Percentiles rank a stretch among this genome's conserved stretches.
Conservation (phyloP, 1,139 yeast species). For the Cylindricascospora bacillispora region DNA sequence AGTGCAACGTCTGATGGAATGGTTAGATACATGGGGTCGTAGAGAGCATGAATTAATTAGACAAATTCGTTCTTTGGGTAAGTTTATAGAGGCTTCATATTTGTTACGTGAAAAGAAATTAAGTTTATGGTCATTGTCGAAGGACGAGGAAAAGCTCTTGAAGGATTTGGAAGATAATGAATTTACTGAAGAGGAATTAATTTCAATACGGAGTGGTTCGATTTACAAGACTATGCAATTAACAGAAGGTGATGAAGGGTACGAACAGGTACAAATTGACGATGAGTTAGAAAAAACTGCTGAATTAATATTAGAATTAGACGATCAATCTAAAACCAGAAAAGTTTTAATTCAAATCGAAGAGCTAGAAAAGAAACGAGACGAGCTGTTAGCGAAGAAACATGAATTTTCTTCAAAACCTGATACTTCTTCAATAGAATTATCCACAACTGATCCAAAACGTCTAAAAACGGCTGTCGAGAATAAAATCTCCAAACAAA, state of each 20-base stretch:
- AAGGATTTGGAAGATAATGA: slow-evolving; percentile 30
- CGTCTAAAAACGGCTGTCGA: slow-evolving; percentile 9
- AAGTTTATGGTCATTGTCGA: slow-evolving; percentile 29
- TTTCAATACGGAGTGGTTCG: slow-evolving; percentile 7
- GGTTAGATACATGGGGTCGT: slow-evolving; percentile 69
- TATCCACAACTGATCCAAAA: slow-evolving; percentile 16
- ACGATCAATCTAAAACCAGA: slow-evolving; percentile 22
- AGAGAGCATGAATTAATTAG: slow-evolving; percentile 59
- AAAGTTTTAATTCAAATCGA: slow-evolving; percentile 13
- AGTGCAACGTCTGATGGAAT: slow-evolving; percentile 40
- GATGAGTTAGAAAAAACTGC: slow-evolving; percentile 23
- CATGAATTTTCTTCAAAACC: slow-evolving; percentile 9
- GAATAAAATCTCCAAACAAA: slow-evolving; percentile 14
- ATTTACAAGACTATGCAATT: slow-evolving; percentile 6
- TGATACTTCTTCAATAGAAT: slow-evolving; percentile 13
- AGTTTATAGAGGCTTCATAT: slow-evolving; percentile 44
- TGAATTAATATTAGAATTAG: slow-evolving; percentile 23
- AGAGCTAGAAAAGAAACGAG: slow-evolving; percentile 19
- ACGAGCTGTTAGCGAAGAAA: slow-evolving; percentile 13
- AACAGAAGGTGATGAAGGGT: slow-evolving; percentile 9
- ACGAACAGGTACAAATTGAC: slow-evolving; percentile 17
- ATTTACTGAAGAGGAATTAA: slow-evolving; percentile 25
- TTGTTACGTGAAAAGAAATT: slow-evolving; percentile 45
- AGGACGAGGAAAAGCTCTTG: slow-evolving; percentile 34
- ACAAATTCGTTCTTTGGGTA: slow-evolving; percentile 45